Base-by-base conservation (phyloP, 108 stramenopile species). In the Schizochytrium sp. region DNA sequence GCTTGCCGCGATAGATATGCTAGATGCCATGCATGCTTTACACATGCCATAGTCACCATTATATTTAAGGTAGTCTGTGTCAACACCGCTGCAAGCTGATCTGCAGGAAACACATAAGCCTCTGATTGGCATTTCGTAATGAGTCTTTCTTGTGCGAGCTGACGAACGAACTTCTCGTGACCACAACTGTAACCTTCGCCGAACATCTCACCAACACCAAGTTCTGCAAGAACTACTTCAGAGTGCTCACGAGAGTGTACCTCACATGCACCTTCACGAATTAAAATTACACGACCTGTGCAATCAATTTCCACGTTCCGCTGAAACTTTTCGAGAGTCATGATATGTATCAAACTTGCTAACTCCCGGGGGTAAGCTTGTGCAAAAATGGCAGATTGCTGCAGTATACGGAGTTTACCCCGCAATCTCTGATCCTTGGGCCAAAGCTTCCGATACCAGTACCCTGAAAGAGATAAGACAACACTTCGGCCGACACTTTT, bases 391-490 rank as follows among this genome's bases (percentile, higher is more conserved):
- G 47, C 28, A 8, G 76, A 83, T 5, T 40, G 5, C 76, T 49
- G 13, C 45, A 83, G 28, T 10, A 10, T 10, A 2, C 45, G 49
- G 50, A 83, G 28, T 28, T 42, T 83, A n/a, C 76, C 76, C 38
- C 47, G 17, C 50, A 55, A 10, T 40, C 47, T 17, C 5, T 55
- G 0, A 47, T 83, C 76, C 5, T 7, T 13, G 45, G 76, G 76
- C 76, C 76, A 83, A 47, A 83, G 1, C 76, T 49, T 55, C 50
- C 53, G 47, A 28, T 83, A 83, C 76, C 50, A 49, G 13, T 47
- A 49, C 28, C 8, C 53, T 83, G 47, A n/a, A 10, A 83, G n/a
- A 12, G 5, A 49, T 47, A 83, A 38, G n/a, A 83, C 76, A 5
- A 83, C 76, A 53, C 28, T 55, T 7, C 53, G 76, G 10, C 53